Evolutionary conservation across 2,329 filamentous ascomycete genomes (phyloP), one percentile per base, ranked within the genome.

Genomic region (Fusarium albosuccineum): DNA sequence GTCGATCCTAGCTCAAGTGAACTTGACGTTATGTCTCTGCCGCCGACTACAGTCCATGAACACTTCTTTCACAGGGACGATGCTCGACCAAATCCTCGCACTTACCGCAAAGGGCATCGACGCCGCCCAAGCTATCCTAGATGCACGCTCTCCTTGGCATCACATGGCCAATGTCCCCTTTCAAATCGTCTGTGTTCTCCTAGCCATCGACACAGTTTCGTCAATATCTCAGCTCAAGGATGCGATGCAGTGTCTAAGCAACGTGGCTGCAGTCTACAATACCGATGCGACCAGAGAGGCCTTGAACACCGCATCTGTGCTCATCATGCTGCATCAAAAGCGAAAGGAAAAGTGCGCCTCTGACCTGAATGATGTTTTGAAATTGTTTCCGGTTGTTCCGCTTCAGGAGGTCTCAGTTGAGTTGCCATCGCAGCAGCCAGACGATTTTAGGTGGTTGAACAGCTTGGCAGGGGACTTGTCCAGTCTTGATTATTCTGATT

Each of bases 151-250:
- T 3, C 86, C 86, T 0, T 89, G 86, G 86, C 87, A 88, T 67
- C 86, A 89, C 59, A 82, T 86, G 45, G 85, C 85, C 29, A 88
- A 89, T 49, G 83, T 88, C 0, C 86, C 86, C 0, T 89, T 89
- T 62, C 86, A 88, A 54, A 81, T 86, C 0, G 80, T 88, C 30
- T 88, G 86, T 60, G 79, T 86, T 0, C 75, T 88, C 6, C 76
- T 89, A 2, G 84, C 84, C 0, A 85, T 88, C 49, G 86, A 89
- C 51, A 86, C 79, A 0, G 78, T 79, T 1, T 77, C 84, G 1
- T 83, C 83, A 0, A 75, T 87, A 0, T 76, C 78, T 0, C 77
- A 84, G 57, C 78, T 89, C 6, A 76, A 77, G 3, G 82, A 85
- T 22, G 86, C 85, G 0, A 84, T 89, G 82, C 77, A 75, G 55